Evolutionary conservation across 768 basidiomycete genomes (phyloP).

Genomic region (Mrakia hoshinonis): DNA sequence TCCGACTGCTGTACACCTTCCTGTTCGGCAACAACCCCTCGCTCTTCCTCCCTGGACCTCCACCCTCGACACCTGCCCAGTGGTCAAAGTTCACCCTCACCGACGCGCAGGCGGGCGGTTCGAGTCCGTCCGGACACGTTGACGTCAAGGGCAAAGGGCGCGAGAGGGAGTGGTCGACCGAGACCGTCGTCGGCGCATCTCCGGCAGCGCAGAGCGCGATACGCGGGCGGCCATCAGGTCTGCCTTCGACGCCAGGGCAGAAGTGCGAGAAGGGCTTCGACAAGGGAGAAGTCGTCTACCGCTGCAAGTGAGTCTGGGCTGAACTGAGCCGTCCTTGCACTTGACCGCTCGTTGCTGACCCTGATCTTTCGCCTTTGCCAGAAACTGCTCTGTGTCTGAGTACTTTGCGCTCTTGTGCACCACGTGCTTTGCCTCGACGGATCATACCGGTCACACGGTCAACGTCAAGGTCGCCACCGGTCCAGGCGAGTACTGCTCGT

Average conservation of each 20-base stretch:
- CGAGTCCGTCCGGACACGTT: background rate
- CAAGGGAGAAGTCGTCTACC: conserved; percentile 84
- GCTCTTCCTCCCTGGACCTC: background rate
- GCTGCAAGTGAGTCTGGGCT: conserved; percentile 69
- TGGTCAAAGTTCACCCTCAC: conserved; percentile 8
- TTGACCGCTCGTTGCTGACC: background rate
- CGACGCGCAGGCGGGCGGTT: background rate
- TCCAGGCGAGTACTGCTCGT: conserved; percentile 74
- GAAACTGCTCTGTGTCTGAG: conserved; percentile 83
- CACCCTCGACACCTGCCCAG: background rate
- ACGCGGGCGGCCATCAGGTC: background rate
- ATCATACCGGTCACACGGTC: conserved; percentile 74
- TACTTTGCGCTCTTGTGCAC: conserved; percentile 79
- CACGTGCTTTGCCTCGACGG: conserved; percentile 78
- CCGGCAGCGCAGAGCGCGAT: background rate
- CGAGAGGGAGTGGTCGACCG: conserved; percentile 2
- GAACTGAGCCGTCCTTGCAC: conserved; percentile 13
- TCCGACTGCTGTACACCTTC: conserved; percentile 12
- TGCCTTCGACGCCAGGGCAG: background rate
- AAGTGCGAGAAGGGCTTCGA: conserved; percentile 73
- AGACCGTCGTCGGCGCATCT: background rate
- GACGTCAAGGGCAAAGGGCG: conserved; percentile 21
- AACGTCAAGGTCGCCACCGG: conserved; percentile 89
- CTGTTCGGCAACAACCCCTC: background rate
- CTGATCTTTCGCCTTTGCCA: conserved; percentile 35